Evolutionary conservation across 2,329 filamentous ascomycete genomes (phyloP).

Genomic region (Alternaria rosae): DNA sequence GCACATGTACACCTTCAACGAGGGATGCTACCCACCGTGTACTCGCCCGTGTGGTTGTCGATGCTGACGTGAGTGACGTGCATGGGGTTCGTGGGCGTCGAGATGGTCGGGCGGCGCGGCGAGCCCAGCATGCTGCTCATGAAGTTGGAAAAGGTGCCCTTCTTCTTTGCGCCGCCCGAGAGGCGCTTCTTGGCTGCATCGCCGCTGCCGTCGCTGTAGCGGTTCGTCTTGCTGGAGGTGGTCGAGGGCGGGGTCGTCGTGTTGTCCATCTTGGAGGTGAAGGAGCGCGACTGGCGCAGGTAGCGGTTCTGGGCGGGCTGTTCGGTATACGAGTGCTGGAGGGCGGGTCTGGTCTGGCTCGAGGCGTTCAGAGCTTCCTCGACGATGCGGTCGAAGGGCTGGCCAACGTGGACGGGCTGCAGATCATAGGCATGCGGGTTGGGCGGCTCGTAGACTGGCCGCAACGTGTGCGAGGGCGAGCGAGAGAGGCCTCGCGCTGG

Average conservation of each 20-base stretch:
- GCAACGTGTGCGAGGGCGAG: not conserved
- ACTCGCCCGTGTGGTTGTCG: slow-evolving; percentile 94
- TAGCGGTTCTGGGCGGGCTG: slow-evolving; percentile 25
- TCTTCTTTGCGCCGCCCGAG: slow-evolving; percentile 50
- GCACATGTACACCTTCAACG: slow-evolving; percentile 16
- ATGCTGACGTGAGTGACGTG: slow-evolving; percentile 98
- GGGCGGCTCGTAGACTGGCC: slow-evolving; percentile 17
- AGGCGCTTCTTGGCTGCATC: slow-evolving; percentile 38
- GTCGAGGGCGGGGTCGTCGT: slow-evolving; percentile 44
- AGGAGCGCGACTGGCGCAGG: slow-evolving; percentile 53
- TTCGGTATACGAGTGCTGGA: slow-evolving; percentile 37
- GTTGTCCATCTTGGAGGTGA: slow-evolving; percentile 55
- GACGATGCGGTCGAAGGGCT: slow-evolving; percentile 51
- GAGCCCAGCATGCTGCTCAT: slow-evolving; percentile 60
- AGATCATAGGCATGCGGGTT: slow-evolving; percentile 17
- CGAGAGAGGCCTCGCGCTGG: not conserved
- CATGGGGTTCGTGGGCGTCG: slow-evolving; percentile 96
- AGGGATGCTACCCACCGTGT: slow-evolving; percentile 71
- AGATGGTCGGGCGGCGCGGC: slow-evolving; percentile 90
- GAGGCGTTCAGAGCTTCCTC: slow-evolving; percentile 34
- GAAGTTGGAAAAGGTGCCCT: slow-evolving; percentile 51
- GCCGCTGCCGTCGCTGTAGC: slow-evolving; percentile 49
- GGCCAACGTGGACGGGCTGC: slow-evolving; percentile 33
- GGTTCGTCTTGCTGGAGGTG: slow-evolving; percentile 45
- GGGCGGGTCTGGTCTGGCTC: slow-evolving; percentile 33